Conservation (phyloP, 371 early-diverging fungal genomes). For the Mycotypha africana region DNA sequence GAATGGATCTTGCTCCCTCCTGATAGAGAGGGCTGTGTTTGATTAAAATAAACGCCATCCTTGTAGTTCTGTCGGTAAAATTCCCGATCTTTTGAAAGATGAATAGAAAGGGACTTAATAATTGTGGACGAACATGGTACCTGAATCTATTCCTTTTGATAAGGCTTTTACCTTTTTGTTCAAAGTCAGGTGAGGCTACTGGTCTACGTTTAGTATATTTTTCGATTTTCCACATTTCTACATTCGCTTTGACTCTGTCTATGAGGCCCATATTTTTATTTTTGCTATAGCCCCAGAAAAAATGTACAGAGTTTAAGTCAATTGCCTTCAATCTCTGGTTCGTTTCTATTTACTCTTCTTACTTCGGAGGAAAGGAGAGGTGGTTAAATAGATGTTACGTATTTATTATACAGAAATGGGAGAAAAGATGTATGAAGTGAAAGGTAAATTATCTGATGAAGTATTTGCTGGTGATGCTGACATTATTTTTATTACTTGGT, state of each 20-base stretch:
- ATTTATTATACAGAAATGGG: not conserved
- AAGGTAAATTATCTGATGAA: too few relatives aligned
- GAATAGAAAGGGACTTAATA: not conserved
- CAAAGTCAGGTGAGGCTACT: slow-evolving; percentile 55
- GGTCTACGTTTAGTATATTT: slow-evolving; percentile 60
- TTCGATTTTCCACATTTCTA: slow-evolving; percentile 63
- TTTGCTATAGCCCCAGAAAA: too few relatives aligned
- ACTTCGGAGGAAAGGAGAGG: slow-evolving; percentile 4
- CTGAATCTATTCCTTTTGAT: too few relatives aligned
- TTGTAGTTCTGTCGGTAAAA: slow-evolving; percentile 54
- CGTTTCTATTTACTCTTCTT: not conserved
- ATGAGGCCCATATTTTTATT: slow-evolving; percentile 52
- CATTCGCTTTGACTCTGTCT: slow-evolving; percentile 53
- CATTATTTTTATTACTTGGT: too few relatives aligned
- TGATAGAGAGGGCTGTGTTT: slow-evolving; percentile 10
- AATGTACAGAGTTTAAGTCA: too few relatives aligned
- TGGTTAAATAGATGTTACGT: not conserved
- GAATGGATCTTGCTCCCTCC: slow-evolving; percentile 2
- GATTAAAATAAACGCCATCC: slow-evolving; percentile 55
- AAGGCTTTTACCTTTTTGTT: slow-evolving; percentile 38
- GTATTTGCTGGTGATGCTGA: too few relatives aligned
- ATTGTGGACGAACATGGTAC: too few relatives aligned
- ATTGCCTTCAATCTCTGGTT: too few relatives aligned
- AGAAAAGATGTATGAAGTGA: not conserved
- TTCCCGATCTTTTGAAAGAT: slow-evolving; percentile 31